Evolutionary conservation across 1,284 basidiomycete genomes (phyloP).

Genomic region (Malassezia caprae): DNA sequence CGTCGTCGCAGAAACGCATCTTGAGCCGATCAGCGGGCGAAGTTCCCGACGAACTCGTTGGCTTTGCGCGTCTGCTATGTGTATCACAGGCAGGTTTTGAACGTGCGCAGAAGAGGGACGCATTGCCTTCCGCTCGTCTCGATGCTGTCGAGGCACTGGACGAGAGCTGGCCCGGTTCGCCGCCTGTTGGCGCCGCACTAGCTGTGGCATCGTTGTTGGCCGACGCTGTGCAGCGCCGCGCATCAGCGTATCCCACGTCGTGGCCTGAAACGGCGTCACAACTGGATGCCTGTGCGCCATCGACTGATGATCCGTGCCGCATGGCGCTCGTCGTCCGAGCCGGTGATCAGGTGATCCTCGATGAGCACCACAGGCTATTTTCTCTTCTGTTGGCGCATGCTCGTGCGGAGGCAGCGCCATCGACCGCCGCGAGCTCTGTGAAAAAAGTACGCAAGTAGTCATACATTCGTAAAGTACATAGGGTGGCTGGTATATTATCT

Average conservation of each 20-base stretch:
- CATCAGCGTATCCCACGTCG: conserved; percentile 1
- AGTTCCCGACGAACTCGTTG: conserved; percentile 59
- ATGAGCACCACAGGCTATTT: conserved; percentile 7
- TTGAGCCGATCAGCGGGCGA: conserved; percentile 51
- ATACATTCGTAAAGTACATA: background rate
- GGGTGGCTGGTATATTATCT: background rate
- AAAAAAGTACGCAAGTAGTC: conserved; percentile 2
- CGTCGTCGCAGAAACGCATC: conserved; percentile 20
- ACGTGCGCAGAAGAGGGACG: conserved; percentile 59
- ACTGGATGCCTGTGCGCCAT: background rate
- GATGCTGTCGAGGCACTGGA: conserved; percentile 49
- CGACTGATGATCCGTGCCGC: background rate
- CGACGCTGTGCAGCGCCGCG: conserved; percentile 4
- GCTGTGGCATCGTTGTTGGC: conserved; percentile 5
- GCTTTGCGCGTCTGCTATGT: conserved; percentile 63
- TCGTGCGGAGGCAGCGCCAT: background rate
- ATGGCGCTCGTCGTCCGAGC: conserved; percentile 18
- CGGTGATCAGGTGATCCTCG: conserved; percentile 12
- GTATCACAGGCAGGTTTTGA: conserved; percentile 59
- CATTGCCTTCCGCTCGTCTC: conserved; percentile 65
- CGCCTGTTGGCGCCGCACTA: background rate
- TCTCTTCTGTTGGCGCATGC: background rate
- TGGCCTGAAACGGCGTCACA: background rate
- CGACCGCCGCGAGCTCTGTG: background rate
- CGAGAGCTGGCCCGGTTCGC: background rate